Evolutionary conservation across 2,329 filamentous ascomycete genomes (phyloP).

Genomic region (Sporothrix variecibatus): DNA sequence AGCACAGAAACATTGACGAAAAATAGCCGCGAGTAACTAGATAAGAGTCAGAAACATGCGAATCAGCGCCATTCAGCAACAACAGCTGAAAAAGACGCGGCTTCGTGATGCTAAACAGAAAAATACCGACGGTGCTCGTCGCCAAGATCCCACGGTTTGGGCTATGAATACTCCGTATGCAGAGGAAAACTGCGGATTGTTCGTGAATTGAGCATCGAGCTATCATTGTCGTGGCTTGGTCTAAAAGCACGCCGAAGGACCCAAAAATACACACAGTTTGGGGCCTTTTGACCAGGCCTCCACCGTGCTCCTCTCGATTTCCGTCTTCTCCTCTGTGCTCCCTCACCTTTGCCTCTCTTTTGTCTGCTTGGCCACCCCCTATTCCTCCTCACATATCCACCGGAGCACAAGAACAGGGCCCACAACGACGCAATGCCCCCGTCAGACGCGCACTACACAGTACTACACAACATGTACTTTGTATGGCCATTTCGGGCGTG

Average conservation of each 20-base stretch:
- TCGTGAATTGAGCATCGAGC: neutral
- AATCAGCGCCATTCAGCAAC: neutral
- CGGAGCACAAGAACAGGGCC: neutral
- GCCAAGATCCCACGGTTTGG: slow-evolving; percentile 4
- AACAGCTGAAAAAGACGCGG: neutral
- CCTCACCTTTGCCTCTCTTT: neutral
- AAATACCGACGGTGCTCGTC: neutral
- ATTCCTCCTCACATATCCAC: neutral
- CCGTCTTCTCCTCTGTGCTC: neutral
- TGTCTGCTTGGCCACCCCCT: neutral
- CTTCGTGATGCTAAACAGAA: neutral
- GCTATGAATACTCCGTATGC: neutral
- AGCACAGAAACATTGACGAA: neutral
- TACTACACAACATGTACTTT: too few relatives aligned
- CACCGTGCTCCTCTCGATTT: neutral
- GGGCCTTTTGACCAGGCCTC: neutral
- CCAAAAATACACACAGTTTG: neutral
- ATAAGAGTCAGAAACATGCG: neutral
- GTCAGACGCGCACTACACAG: neutral
- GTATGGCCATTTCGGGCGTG: neutral
- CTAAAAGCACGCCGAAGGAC: neutral
- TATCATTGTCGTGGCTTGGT: neutral
- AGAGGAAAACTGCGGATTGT: neutral
- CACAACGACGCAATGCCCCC: slow-evolving; percentile 1
- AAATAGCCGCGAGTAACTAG: neutral